These are phyloP conservation scores for Alternaria panax DNA, from an alignment of 2,329 filamentous ascomycete species.

Conservation along the genomic window DNA sequence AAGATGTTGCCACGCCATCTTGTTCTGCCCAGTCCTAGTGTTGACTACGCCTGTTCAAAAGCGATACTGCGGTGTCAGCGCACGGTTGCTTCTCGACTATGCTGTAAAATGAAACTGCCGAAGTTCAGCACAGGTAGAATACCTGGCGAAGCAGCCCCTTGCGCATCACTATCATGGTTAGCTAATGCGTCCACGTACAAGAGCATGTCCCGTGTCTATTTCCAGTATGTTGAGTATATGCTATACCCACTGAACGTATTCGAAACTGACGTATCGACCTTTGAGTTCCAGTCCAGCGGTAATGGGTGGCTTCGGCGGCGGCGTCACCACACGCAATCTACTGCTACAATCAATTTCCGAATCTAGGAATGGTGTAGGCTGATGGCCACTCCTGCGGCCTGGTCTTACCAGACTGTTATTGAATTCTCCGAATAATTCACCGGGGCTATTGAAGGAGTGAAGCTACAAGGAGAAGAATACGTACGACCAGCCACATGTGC, in stretches of 20 bases:
- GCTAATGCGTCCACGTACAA: neutral
- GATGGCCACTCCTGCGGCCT: neutral
- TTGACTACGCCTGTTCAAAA: neutral
- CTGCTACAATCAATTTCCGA: neutral
- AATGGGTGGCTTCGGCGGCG: neutral
- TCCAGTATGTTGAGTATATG: neutral
- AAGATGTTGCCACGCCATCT: constrained; percentile 7
- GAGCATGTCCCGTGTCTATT: neutral
- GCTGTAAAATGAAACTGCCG: constrained; percentile 8
- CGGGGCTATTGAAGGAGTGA: neutral
- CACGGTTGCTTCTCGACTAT: neutral
- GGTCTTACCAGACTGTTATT: neutral
- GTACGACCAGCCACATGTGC: neutral
- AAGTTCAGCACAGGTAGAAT: constrained; percentile 9
- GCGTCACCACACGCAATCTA: neutral
- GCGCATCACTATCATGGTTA: constrained; percentile 9
- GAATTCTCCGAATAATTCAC: neutral
- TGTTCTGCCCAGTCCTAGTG: neutral
- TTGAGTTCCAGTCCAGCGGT: neutral
- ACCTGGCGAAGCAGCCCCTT: constrained; percentile 12
- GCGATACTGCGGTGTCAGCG: neutral
- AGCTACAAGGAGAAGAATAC: constrained; percentile 3
- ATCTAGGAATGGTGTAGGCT: neutral
- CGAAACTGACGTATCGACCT: neutral
- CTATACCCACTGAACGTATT: neutral